Base-by-base conservation (phyloP, 1,284 basidiomycete genomes). In the Sutorius eximius region DNA sequence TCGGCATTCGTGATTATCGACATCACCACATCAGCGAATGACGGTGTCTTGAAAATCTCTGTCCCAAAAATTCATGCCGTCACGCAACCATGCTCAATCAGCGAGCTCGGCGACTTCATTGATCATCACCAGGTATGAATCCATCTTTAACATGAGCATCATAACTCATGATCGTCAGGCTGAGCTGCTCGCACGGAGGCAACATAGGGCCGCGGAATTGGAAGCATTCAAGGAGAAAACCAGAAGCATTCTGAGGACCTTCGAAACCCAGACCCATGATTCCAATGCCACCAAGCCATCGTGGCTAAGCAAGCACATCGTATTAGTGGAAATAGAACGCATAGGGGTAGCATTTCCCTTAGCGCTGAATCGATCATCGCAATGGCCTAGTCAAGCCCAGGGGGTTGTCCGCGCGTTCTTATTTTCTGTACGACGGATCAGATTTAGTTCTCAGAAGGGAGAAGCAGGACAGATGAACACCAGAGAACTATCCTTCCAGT, bases 11-110 rank as follows among this genome's bases (percentile, higher is more conserved):
- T 96, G 59, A 81, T 85, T 22, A 77, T 95, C 45, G 90, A 95
- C 63, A 78, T 92, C 61, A 60, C 64, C 16, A 60, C 69, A 2
- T 64, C 57, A 6, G 62, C 67, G 6, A 54, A 60, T n/a, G 72
- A 71, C 42, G 78, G 79, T 42, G 60, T 69, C 29, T 64, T 90
- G 16, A 76, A 83, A 41, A 58, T 94, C 30, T 71, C 73, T 1
- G 71, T 95, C 24, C 82, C 82, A 7, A 89, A 89, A 67, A 84
- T 93, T 7, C 92, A 96, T 67, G 92, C 93, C 1, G 90, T 95
- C 45, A 87, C 95, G 87, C 93, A 95, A 69, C 87, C 94, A 16
- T 91, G 90, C 56, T 94, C 94, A 0, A 86, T 96, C 49, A 87
- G 88, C 33, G 91, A 95, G 66, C 75, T 96, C 12, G 89, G 88